Evolutionary conservation across 768 basidiomycete genomes (phyloP).

Genomic region (Lactarius akahatsu): DNA sequence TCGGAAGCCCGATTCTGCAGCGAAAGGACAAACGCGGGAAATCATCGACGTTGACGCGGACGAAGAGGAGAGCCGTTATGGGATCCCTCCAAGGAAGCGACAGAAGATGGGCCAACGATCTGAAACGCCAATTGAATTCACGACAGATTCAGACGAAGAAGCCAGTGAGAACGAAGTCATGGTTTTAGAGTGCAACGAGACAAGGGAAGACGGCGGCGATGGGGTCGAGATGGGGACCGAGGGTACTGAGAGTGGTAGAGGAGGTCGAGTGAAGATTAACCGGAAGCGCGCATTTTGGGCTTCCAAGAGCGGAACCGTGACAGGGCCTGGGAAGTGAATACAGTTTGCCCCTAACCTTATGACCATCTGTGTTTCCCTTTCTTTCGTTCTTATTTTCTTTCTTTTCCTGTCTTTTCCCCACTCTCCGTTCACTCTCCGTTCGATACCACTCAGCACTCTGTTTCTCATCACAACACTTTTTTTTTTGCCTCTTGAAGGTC

Average conservation of each 20-base stretch:
- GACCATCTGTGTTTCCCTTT: neutral
- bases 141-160: conserved; percentile 52
- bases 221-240: conserved; percentile 17
- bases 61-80: conserved; percentile 53
- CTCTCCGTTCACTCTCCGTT: conserved; percentile 7
- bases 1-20: conserved; percentile 15
- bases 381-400: conserved; percentile 13
- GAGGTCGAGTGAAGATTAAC: conserved; percentile 34
- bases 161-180: conserved; percentile 38
- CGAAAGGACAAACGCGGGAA: conserved; percentile 11
- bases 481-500: conserved; percentile 9
- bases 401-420: conserved; percentile 9
- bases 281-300: conserved; percentile 57
- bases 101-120: conserved; percentile 40
- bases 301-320: conserved; percentile 43
- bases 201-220: conserved; percentile 13
- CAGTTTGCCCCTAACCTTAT: conserved; percentile 12
- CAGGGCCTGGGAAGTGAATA: conserved; percentile 1
- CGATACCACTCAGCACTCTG: neutral
- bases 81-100: conserved; percentile 47
- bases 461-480: neutral
- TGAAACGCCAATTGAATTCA: conserved; percentile 49
- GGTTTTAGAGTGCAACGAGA: conserved; percentile 12
- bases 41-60: conserved; percentile 34
- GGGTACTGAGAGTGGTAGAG: conserved; percentile 24